Evolutionary conservation across 2,329 filamentous ascomycete species (phyloP).

Genomic region (Verticillium alfalfae): DNA sequence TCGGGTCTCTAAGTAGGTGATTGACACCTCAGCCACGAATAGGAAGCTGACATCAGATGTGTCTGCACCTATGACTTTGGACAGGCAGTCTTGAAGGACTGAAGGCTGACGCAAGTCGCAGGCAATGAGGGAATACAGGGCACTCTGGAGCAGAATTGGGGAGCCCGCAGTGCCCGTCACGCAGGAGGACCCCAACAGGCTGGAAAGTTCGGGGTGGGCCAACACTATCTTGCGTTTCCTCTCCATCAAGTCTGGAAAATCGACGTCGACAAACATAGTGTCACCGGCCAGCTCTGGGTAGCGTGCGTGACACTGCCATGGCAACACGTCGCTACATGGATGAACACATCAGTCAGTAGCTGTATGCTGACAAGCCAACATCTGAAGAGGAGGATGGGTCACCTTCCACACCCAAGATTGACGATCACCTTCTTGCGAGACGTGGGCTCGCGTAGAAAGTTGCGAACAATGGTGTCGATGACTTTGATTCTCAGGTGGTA

Average conservation of each 20-base stretch:
- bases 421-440: conserved; percentile 66
- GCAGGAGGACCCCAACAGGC: conserved; percentile 27
- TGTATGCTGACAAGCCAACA: background rate
- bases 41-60: conserved; percentile 55
- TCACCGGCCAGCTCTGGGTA: conserved; percentile 53
- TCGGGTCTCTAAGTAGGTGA: conserved; percentile 79
- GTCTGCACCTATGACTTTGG: conserved; percentile 47
- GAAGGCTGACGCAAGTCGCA: conserved; percentile 71
- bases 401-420: conserved; percentile 89
- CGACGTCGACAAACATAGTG: conserved; percentile 74
- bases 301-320: conserved; percentile 73
- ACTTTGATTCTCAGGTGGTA: conserved; percentile 84
- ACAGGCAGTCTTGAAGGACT: conserved; percentile 54
- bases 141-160: conserved; percentile 55
- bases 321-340: conserved; percentile 67
- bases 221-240: conserved; percentile 67
- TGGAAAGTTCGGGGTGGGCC: conserved; percentile 51
- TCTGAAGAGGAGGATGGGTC: conserved; percentile 30
- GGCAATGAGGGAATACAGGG: conserved; percentile 71
- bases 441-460: conserved; percentile 58
- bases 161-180: conserved; percentile 39
- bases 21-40: conserved; percentile 84
- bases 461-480: conserved; percentile 66
- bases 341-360: background rate
- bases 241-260: conserved; percentile 74